These are phyloP conservation scores for Dendrobium catenatum DNA, from an alignment of 106 monocot genomes.

Conservation along the genomic window DNA sequence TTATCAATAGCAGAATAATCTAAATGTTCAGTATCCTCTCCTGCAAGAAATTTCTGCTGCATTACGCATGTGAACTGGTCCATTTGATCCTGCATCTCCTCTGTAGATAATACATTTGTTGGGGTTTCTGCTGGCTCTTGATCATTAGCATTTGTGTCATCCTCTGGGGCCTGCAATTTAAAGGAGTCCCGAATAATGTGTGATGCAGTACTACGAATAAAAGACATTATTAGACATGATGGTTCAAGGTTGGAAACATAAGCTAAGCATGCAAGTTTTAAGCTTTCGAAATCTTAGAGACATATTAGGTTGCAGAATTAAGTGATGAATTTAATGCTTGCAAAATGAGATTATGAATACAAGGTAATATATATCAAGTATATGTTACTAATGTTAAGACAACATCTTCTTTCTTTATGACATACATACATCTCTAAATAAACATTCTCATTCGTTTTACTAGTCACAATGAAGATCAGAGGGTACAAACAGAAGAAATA, in stretches of 20 bases:
- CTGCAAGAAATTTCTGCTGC: conserved; percentile 88
- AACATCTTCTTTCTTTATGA: background rate
- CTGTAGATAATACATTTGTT: conserved; percentile 30
- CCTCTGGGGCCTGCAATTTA: conserved; percentile 2
- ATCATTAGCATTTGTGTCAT: background rate
- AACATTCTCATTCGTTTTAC: background rate
- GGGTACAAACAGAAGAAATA: background rate
- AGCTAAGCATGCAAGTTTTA: background rate
- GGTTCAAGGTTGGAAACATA: no score
- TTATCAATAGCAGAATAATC: conserved; percentile 79
- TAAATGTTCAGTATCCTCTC: conserved; percentile 62
- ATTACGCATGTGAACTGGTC: conserved; percentile 86
- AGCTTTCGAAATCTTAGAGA: background rate
- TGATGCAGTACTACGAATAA: no score
- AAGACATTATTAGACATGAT: no score
- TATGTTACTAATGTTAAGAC: background rate
- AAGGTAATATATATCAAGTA: background rate
- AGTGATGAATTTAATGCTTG: background rate
- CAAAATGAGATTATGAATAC: background rate
- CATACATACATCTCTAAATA: background rate
- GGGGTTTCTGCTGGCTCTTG: background rate
- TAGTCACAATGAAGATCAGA: background rate
- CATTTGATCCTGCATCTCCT: conserved; percentile 69
- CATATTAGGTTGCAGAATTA: background rate
- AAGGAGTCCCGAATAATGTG: background rate